phyloP scores from a whole-genome alignment of 208 protist genomes.

The Crithidia expoeki region DNA sequence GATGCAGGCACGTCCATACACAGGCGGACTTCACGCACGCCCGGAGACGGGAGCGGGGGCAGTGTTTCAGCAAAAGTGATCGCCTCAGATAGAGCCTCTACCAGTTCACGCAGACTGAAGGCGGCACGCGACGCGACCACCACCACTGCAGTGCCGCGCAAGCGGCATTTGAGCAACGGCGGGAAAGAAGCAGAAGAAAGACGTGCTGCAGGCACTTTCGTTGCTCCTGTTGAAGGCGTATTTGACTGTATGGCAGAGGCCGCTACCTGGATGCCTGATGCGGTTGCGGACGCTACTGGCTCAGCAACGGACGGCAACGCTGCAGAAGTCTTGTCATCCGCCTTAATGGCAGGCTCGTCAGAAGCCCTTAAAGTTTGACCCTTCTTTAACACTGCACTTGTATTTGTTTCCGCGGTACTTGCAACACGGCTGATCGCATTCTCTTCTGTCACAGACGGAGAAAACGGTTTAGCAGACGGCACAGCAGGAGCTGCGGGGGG shows the following conservation, averaged over 20 bases:
- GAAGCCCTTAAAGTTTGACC: too few species aligned
- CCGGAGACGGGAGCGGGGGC: slow-evolving; percentile 2
- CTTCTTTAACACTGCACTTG: too few species aligned
- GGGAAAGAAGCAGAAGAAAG: neutral
- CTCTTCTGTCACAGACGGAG: neutral
- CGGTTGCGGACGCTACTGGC: too few species aligned
- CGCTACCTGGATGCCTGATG: too few species aligned
- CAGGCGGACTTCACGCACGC: slow-evolving; percentile 17
- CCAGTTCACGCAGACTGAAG: slow-evolving; percentile 5
- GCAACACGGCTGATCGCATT: too few species aligned
- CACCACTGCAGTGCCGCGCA: slow-evolving; percentile 24
- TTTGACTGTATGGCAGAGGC: too few species aligned
- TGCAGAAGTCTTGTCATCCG: too few species aligned
- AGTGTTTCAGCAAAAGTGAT: slow-evolving; percentile 31
- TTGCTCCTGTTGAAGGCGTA: too few species aligned
- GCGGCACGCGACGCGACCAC: slow-evolving; percentile 13
- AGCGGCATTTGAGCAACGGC: slow-evolving; percentile 20
- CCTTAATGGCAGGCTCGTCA: too few species aligned
- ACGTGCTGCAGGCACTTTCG: neutral
- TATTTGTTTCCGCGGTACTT: too few species aligned
- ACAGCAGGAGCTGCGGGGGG: neutral
- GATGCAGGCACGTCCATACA: slow-evolving; percentile 2
- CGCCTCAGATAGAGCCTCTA: slow-evolving; percentile 34
- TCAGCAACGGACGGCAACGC: too few species aligned
- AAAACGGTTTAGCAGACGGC: neutral